Base-by-base conservation (phyloP, 2,329 filamentous ascomycete genomes). In the Cercospora zeina region DNA sequence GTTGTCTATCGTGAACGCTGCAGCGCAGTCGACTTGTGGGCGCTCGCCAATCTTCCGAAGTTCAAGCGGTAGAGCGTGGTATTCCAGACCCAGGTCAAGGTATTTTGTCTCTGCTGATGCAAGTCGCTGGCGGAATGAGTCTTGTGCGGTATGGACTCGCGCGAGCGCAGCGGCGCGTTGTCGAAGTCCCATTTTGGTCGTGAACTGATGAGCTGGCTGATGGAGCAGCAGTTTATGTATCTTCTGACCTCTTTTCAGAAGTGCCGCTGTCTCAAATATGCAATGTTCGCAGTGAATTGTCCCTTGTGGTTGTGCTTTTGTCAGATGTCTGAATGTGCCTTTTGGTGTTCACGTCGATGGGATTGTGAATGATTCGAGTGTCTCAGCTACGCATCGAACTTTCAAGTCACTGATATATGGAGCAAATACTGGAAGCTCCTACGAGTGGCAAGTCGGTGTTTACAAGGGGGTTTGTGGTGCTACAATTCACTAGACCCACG, bases 1-100 rank as follows among this genome's bases (percentile, higher is more conserved):
- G 8, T 51, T 31, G 45, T 30, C 9, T 11, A 58, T 30, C 10
- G 34, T 34, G 30, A 58, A 58, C 30, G 56, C 56, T 7, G 42
- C 16, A 27, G 14, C 31, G 34, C 56, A 58, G 45, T 58, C 56
- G 14, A 34, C 31, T 39, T 58, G 56, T 53, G 56, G 30, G 10
- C 13, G 30, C 36, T 47, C 45, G 31, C 8, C 8, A 14, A 42
- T 7, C 2, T 9, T 14, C 24, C 57, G 39, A 24, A 63, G 51
- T n/a, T 59, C 50, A 7, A 59, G 47, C 16, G 61, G 61, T 10
- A 63, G 36, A 30, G 61, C 61, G 47, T 63, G 61, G 31, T 63
- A 63, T 49, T 63, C 61, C 16, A 63, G 27, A 4, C 61, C 61
- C 11, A 63, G 56, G 30, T 63, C 61, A 31, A 63, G 39, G 9